Evolutionary conservation across 2,329 filamentous ascomycete species (phyloP).

Genomic region (Alternaria dauci): DNA sequence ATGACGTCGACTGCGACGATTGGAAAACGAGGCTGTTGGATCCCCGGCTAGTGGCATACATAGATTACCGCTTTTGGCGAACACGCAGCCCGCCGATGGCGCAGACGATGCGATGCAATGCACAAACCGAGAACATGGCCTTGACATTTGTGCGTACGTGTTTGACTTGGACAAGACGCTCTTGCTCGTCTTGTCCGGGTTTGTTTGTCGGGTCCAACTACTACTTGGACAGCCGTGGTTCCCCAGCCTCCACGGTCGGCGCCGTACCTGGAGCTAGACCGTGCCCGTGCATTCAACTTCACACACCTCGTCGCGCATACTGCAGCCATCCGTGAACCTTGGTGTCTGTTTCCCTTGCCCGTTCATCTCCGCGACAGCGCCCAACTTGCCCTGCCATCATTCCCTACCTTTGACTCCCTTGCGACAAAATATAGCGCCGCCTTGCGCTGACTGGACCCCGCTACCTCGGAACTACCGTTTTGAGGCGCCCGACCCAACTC

Average conservation of each 20-base stretch:
- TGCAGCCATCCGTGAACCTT: slow-evolving; percentile 11
- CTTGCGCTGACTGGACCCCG: slow-evolving; percentile 29
- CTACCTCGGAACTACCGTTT: slow-evolving; percentile 37
- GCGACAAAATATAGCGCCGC: slow-evolving; percentile 3
- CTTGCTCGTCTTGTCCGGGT: background rate
- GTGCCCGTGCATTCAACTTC: slow-evolving; percentile 27
- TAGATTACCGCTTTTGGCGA: slow-evolving; percentile 25
- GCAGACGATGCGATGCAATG: slow-evolving; percentile 16
- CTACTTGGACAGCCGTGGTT: slow-evolving; percentile 17
- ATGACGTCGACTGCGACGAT: slow-evolving; percentile 8
- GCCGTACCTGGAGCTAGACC: slow-evolving; percentile 26
- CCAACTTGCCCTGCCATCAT: background rate
- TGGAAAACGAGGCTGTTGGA: slow-evolving; percentile 11
- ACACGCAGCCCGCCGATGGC: slow-evolving; percentile 18
- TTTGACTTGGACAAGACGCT: background rate
- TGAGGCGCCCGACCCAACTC: slow-evolving; percentile 26
- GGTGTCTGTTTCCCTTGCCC: slow-evolving; percentile 14
- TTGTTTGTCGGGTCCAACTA: background rate
- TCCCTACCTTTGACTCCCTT: background rate
- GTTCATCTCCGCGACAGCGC: slow-evolving; percentile 14
- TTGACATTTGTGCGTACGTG: background rate
- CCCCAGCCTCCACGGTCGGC: slow-evolving; percentile 37
- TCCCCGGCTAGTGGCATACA: slow-evolving; percentile 13
- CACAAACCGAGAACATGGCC: background rate
- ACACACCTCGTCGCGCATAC: slow-evolving; percentile 27